Evolutionary conservation across 148 eudicot species (phyloP), one percentile per base, ranked within the genome.

Genomic region (Dianthus caryophyllus): DNA sequence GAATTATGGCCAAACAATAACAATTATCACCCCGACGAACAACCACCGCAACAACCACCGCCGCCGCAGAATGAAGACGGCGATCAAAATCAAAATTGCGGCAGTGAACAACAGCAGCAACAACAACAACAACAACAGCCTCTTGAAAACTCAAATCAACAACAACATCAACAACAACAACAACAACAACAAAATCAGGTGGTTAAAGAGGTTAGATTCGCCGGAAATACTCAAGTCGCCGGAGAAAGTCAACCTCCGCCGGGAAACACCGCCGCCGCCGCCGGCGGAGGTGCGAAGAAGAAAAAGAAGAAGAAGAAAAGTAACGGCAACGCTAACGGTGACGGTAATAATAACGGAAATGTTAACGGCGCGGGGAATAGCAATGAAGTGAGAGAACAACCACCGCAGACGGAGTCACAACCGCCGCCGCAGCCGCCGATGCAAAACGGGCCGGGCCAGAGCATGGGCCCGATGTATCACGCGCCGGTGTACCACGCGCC

Each of bases 271-370:
- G 41, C 27, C 13, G 75, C 46, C 16, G 76, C 38, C 5, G 68
- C 38, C 0, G 64, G 27, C 5, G 76, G 71, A 16, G 76, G 67
- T 53, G 72, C 63, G 5, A 69, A 57, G 4, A 77, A 80, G 61
- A 85, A 81, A 84, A 85, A 84, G 66, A 85, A 81, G 82, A 85
- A 85, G 70, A 85, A 78, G 60, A 73, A 79, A 67, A 83, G 75
- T 70, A 80, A 66, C 27, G 72, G 22, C 14, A 69, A 78, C 16
- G 76, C 73, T 5, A 78, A 27, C 30, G 29, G 5, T 6, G 71
- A 41, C 4, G 66, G 48, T 15, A 74, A 71, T 11, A 76, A 18
- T 46, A 78, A 33, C 22, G 27, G 1, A 4, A 60, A 21, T 4
- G 29, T 38, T 6, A 64, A 43, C 22, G 49, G 4, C 6, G 38